Base-by-base conservation (phyloP, 805 yeast genomes). In the Zygoascus tannicola region DNA sequence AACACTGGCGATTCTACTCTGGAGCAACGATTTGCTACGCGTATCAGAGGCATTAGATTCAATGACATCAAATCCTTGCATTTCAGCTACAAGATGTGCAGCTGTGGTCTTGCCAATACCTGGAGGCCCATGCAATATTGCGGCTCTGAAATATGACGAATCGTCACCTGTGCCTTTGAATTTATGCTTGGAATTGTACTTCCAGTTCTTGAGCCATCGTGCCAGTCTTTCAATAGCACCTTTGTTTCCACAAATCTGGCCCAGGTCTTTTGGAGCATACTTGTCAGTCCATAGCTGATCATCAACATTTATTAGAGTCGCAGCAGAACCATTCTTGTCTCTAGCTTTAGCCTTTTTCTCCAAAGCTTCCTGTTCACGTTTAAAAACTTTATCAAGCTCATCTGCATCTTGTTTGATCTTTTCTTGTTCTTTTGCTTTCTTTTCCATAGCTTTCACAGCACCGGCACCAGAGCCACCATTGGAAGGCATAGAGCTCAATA, bases 81-180 rank as follows among this genome's bases (percentile, higher is more conserved):
- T 85, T 42, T 74, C 71, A 5, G 94, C 92, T 23, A 87, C 74
- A 4, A 86, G 72, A 58, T 92, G 97, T 0, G 94, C 88, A 1
- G 90, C 80, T 0, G 94, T 78, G 0, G 97, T 90, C 56, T 90
- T 90, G 22, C 98, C 98, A 33, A 86, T 76, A 1, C 98, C 98
- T 0, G 95, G 88, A 1, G 96, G 94, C 56, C 95, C 98, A 16
- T 88, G 81, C 3, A 92, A 75, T 57, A 92, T 70, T 2, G 83
- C 90, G 0, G 98, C 95, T 46, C 96, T 71, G 54, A 69, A 85
- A 8, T 74, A 62, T 2, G 85, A 85, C 1, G 85, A 85, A 41
- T 81, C 86, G 46, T 68, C 65, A 0, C 76, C 82, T 2, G 78
- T 70, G 22, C 62, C 66, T 22, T 52, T 52, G 62, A 82, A 81